Conservation (phyloP, 257 asterid species). For the Fraxinus cuspidata region DNA sequence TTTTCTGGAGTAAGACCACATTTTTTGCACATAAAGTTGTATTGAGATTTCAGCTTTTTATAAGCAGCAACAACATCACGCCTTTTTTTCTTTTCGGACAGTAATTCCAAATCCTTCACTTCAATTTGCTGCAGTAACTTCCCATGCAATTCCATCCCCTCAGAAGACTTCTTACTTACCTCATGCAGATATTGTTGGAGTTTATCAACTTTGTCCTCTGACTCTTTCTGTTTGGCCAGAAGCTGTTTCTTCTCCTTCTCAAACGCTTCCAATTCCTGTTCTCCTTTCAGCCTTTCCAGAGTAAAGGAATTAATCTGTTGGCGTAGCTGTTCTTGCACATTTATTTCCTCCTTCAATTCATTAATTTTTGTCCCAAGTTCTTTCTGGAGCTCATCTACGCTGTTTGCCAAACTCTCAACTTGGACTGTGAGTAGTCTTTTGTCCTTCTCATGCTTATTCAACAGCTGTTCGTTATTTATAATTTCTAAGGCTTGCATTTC, state of each 20-base stretch:
- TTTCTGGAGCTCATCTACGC: constrained; percentile 46
- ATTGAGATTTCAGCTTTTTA: constrained; percentile 70
- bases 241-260: constrained; percentile 58
- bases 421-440: constrained; percentile 45
- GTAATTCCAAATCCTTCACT: constrained; percentile 62
- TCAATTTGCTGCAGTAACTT: constrained; percentile 71
- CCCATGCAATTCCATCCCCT: constrained; percentile 66
- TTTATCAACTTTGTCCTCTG: constrained; percentile 48
- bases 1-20: constrained; percentile 51
- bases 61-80: constrained; percentile 34
- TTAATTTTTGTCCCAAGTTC: constrained; percentile 44
- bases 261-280: constrained; percentile 50
- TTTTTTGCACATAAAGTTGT: constrained; percentile 53
- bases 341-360: constrained; percentile 52
- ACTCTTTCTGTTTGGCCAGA: constrained; percentile 48
- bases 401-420: constrained; percentile 35
- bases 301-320: constrained; percentile 42
- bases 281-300: constrained; percentile 47
- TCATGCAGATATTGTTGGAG: constrained; percentile 50
- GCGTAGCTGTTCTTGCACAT: constrained; percentile 48
- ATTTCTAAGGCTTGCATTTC: constrained; percentile 55
- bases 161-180: constrained; percentile 52
- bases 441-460: constrained; percentile 46
- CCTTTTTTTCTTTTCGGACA: constrained; percentile 54
- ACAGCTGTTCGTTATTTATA: constrained; percentile 44